Percentiles rank a stretch among this genome's conserved stretches.
phyloP scores from a whole-genome alignment of 202 grass and related monocot species.

The Bolboschoenoplectus hybrid region DNA sequence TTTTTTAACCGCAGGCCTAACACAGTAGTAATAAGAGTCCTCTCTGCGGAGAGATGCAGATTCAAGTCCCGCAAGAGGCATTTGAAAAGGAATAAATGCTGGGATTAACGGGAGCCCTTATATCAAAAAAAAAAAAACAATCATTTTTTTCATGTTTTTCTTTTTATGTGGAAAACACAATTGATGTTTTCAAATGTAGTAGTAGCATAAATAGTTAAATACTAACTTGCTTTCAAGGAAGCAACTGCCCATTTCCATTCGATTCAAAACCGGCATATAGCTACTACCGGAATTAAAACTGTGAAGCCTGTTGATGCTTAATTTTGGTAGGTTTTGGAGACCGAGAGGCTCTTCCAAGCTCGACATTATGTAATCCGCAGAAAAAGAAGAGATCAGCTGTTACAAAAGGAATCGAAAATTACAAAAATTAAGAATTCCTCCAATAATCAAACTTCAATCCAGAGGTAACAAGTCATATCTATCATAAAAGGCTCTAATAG shows the following conservation, averaged over 20 bases:
- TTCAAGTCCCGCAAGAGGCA: too few relatives aligned
- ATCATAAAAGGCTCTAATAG: neutral
- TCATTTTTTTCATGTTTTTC: neutral
- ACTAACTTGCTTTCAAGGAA: constrained; percentile 40
- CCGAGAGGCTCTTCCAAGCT: constrained; percentile 69
- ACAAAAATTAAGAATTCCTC: neutral
- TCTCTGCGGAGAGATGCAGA: too few relatives aligned
- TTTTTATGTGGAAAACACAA: neutral
- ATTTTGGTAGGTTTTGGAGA: constrained; percentile 68
- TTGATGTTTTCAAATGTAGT: constrained; percentile 31
- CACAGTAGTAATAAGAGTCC: too few relatives aligned
- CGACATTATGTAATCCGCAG: constrained; percentile 60
- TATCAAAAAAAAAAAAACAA: too few relatives aligned
- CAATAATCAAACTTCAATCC: neutral
- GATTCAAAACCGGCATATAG: constrained; percentile 47
- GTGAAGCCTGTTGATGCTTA: constrained; percentile 78
- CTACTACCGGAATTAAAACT: constrained; percentile 41
- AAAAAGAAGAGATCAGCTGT: constrained; percentile 26
- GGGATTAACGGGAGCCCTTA: too few relatives aligned
- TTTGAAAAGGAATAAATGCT: too few relatives aligned
- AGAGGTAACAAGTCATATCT: neutral
- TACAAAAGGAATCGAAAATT: neutral
- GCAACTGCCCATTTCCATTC: constrained; percentile 45
- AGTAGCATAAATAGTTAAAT: neutral
- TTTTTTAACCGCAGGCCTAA: neutral